phyloP scores from a whole-genome alignment of 2,329 filamentous ascomycete genomes.

The Eutypa lata region DNA sequence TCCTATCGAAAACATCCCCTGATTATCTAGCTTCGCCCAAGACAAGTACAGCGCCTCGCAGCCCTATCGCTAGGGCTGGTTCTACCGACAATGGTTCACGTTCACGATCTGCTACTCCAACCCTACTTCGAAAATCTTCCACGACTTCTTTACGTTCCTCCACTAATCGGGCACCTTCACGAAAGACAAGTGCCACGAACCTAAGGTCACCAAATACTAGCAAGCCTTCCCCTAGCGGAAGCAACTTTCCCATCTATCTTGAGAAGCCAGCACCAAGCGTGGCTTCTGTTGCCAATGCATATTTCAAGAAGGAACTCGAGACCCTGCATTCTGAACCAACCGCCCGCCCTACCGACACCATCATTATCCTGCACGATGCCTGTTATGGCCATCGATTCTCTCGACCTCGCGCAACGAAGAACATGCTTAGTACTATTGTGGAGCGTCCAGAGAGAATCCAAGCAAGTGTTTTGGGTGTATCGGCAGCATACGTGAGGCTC shows the following conservation, averaged over 20 bases:
- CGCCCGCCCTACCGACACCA: slow-evolving; percentile 53
- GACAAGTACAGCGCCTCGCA: slow-evolving; percentile 33
- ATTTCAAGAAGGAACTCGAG: slow-evolving; percentile 68
- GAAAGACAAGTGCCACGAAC: slow-evolving; percentile 47
- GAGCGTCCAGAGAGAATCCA: slow-evolving; percentile 90
- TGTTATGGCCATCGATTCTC: slow-evolving; percentile 95
- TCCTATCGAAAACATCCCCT: slow-evolving; percentile 14
- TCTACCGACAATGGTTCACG: slow-evolving; percentile 30
- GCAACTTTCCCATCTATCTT: background rate
- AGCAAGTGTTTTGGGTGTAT: slow-evolving; percentile 77
- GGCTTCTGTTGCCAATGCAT: slow-evolving; percentile 59
- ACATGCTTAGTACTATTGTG: slow-evolving; percentile 74
- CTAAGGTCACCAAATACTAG: slow-evolving; percentile 38
- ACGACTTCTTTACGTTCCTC: slow-evolving; percentile 54
- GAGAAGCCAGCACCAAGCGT: slow-evolving; percentile 42
- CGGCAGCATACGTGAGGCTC: slow-evolving; percentile 85
- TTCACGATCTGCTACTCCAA: slow-evolving; percentile 47
- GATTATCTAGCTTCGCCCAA: slow-evolving; percentile 17
- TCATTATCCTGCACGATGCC: slow-evolving; percentile 87
- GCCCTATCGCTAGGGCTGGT: slow-evolving; percentile 36
- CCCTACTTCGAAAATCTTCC: slow-evolving; percentile 54
- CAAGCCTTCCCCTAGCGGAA: background rate
- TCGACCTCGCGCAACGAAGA: slow-evolving; percentile 72
- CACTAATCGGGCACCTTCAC: slow-evolving; percentile 38
- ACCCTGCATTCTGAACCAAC: slow-evolving; percentile 51